These are phyloP conservation scores for Tolypocladium nubicola DNA, from an alignment of 2,329 filamentous ascomycete genomes.

Conservation along the genomic window DNA sequence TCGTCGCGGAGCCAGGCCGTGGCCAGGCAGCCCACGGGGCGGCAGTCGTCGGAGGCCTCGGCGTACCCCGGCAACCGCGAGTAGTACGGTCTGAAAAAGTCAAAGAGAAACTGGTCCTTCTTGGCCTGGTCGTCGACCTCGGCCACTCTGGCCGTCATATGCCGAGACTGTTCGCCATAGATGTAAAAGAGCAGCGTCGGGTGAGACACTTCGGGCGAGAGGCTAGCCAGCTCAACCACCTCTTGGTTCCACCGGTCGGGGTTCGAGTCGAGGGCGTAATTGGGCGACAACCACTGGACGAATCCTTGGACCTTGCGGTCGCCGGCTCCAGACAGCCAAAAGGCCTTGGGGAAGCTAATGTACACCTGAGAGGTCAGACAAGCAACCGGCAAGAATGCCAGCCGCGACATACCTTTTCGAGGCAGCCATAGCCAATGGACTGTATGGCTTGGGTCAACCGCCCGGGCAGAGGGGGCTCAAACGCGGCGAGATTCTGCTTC, in stretches of 20 bases:
- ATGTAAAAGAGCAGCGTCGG: slow-evolving; percentile 81
- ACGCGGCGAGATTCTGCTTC: slow-evolving; percentile 47
- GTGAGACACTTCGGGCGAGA: slow-evolving; percentile 49
- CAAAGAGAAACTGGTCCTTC: slow-evolving; percentile 43
- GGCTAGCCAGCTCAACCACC: slow-evolving; percentile 63
- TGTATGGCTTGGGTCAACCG: slow-evolving; percentile 49
- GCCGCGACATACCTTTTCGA: slow-evolving; percentile 49
- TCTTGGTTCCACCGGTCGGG: slow-evolving; percentile 63
- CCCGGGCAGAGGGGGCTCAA: slow-evolving; percentile 48
- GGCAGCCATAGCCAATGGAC: slow-evolving; percentile 57
- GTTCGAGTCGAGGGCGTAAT: slow-evolving; percentile 53
- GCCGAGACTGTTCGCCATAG: slow-evolving; percentile 50
- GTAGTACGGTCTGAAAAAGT: slow-evolving; percentile 70
- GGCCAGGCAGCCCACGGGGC: slow-evolving; percentile 51
- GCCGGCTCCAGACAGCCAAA: slow-evolving; percentile 49
- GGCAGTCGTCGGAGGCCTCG: slow-evolving; percentile 40
- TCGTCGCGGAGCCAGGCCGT: slow-evolving; percentile 73
- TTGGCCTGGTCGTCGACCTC: slow-evolving; percentile 31
- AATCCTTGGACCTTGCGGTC: slow-evolving; percentile 49
- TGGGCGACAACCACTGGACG: slow-evolving; percentile 64
- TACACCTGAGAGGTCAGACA: slow-evolving; percentile 29
- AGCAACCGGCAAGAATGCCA: neutral
- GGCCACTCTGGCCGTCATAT: slow-evolving; percentile 37
- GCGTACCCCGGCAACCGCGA: slow-evolving; percentile 61
- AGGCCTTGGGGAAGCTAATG: slow-evolving; percentile 63